Percentiles rank a stretch among this genome's conserved stretches.
phyloP scores from a whole-genome alignment of 2,329 filamentous ascomycete species.

The Fusarium liriodendri region DNA sequence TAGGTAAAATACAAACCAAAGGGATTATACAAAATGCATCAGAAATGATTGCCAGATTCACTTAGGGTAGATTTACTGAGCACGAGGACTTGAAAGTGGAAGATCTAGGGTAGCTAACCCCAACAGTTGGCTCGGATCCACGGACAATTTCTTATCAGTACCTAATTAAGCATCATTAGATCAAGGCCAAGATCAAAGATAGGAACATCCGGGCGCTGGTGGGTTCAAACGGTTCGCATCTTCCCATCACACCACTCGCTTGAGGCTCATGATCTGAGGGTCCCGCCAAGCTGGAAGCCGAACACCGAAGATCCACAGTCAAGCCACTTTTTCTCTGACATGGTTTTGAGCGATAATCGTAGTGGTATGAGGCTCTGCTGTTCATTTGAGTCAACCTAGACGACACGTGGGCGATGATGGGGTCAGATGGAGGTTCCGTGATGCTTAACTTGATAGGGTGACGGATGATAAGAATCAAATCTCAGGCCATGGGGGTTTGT shows the following conservation, averaged over 20 bases:
- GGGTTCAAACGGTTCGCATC: neutral
- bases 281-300: neutral
- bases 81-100: neutral
- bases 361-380: neutral
- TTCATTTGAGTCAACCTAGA: neutral
- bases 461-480: neutral
- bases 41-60: neutral
- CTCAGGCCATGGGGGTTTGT: neutral
- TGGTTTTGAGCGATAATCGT: neutral
- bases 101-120: neutral
- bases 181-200: neutral
- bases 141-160: neutral
- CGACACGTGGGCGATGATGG: neutral
- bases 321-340: neutral
- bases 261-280: neutral
- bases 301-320: neutral
- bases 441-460: neutral
- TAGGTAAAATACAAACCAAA: too few relatives aligned
- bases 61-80: neutral
- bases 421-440: neutral
- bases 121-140: neutral
- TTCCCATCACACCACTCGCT: neutral
- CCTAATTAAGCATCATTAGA: neutral
- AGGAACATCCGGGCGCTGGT: neutral
- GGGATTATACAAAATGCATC: neutral